These are phyloP conservation scores for Xylariaceae sp. DNA, from an alignment of 2,329 filamentous ascomycete genomes.

Conservation along the genomic window DNA sequence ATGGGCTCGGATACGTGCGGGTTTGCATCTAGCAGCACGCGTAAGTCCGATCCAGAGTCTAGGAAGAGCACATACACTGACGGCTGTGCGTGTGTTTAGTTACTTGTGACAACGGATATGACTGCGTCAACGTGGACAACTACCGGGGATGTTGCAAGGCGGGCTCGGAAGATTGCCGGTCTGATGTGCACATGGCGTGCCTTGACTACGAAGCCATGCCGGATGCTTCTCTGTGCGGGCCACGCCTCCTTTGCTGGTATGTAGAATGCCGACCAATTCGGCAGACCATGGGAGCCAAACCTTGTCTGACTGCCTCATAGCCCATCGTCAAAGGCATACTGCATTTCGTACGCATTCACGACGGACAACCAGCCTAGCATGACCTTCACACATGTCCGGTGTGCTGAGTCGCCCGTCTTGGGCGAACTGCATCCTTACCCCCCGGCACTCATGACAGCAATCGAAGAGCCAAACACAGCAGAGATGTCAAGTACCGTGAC, in stretches of 20 bases:
- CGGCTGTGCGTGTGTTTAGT: conserved; percentile 20
- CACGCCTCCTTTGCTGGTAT: conserved; percentile 32
- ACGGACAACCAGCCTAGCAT: conserved; percentile 19
- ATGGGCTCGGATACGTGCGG: conserved; percentile 31
- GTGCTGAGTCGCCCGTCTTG: conserved; percentile 23
- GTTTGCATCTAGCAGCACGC: conserved; percentile 26
- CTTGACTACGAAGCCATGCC: conserved; percentile 23
- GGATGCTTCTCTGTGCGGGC: conserved; percentile 22
- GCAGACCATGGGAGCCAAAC: neutral
- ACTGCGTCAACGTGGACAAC: conserved; percentile 29
- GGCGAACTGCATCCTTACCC: conserved; percentile 31
- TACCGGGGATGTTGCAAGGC: conserved; percentile 31
- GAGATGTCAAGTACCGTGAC: neutral
- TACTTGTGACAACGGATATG: conserved; percentile 28
- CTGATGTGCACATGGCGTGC: conserved; percentile 30
- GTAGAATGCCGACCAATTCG: conserved; percentile 10
- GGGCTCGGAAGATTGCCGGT: conserved; percentile 22
- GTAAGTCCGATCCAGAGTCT: conserved; percentile 18
- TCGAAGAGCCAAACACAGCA: neutral
- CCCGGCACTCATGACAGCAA: conserved; percentile 22
- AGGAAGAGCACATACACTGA: conserved; percentile 9
- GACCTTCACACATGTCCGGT: conserved; percentile 29
- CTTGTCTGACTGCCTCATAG: conserved; percentile 15
- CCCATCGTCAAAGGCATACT: conserved; percentile 22
- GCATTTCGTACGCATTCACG: conserved; percentile 28